phyloP scores from a whole-genome alignment of 768 basidiomycete genomes.

The Xerocomus spinulosus region DNA sequence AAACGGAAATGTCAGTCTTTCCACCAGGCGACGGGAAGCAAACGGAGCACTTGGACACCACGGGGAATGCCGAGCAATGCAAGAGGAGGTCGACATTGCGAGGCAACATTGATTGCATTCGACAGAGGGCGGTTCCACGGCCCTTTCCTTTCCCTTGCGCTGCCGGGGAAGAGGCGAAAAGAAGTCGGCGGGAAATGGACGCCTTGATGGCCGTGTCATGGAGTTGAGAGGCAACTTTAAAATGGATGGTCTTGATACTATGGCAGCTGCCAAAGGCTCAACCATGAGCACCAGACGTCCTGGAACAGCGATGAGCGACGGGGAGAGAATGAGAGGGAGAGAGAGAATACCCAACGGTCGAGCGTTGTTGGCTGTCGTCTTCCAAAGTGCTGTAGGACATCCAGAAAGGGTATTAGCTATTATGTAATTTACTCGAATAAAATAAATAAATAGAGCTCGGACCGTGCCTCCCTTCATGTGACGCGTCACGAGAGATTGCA shows the following conservation, averaged over 20 bases:
- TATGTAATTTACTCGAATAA: too few relatives aligned
- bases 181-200: conserved; percentile 42
- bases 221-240: conserved; percentile 27
- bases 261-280: conserved; percentile 55
- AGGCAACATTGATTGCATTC: conserved; percentile 28
- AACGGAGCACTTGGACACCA: conserved; percentile 43
- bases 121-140: conserved; percentile 23
- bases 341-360: conserved; percentile 11
- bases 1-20: conserved; percentile 7
- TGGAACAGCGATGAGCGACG: neutral
- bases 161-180: conserved; percentile 51
- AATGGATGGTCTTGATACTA: conserved; percentile 36
- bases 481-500: conserved; percentile 40
- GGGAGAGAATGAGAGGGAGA: neutral
- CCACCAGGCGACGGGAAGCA: neutral
- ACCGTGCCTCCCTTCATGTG: too few relatives aligned
- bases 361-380: conserved; percentile 7
- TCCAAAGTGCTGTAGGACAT: conserved; percentile 18
- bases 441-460: too few relatives aligned
- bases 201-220: conserved; percentile 29
- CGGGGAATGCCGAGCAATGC: conserved; percentile 42
- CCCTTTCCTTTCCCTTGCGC: conserved; percentile 52
- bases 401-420: too few relatives aligned
- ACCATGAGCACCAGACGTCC: conserved; percentile 45
- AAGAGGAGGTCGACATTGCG: conserved; percentile 42